phyloP scores from a whole-genome alignment of 2,329 filamentous ascomycete genomes.

The Emergomyces orientalis region DNA sequence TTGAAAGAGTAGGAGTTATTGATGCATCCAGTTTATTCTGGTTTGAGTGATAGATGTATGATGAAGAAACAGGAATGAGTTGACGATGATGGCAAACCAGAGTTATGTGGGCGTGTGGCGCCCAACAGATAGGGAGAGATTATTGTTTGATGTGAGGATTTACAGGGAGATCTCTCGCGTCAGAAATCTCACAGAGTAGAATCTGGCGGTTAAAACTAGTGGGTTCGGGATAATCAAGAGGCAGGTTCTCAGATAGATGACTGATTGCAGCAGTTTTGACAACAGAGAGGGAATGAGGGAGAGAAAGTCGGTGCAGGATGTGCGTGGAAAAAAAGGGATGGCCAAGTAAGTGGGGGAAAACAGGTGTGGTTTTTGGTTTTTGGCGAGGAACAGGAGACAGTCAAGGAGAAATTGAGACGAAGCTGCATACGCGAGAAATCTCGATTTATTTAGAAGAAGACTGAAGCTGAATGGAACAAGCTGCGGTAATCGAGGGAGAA shows the following conservation, averaged over 20 bases:
- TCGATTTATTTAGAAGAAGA: not conserved
- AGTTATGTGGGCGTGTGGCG: not conserved
- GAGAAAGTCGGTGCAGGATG: not conserved
- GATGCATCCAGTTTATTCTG: slow-evolving; percentile 6
- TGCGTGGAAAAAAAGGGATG: not conserved
- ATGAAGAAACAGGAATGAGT: slow-evolving; percentile 20
- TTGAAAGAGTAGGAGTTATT: not conserved
- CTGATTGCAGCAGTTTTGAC: not conserved
- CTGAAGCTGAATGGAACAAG: not conserved
- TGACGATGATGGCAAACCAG: slow-evolving; percentile 20
- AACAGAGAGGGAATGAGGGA: too few species aligned
- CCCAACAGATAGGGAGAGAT: slow-evolving; percentile 14
- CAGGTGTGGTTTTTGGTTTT: slow-evolving; percentile 2
- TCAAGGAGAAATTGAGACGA: slow-evolving; percentile 3
- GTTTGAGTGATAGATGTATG: slow-evolving; percentile 13
- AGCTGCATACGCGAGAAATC: not conserved
- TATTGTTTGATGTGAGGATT: slow-evolving; percentile 17
- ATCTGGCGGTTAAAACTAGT: not conserved
- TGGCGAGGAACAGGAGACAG: not conserved
- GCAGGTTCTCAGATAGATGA: not conserved
- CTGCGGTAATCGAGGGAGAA: not conserved
- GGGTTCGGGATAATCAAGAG: not conserved
- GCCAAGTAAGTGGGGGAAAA: slow-evolving; percentile 7
- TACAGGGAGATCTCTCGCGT: not conserved
- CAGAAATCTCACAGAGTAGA: not conserved